Evolutionary conservation across 768 basidiomycete genomes (phyloP), one percentile per base, ranked within the genome.

Genomic region (Suillus discolor): DNA sequence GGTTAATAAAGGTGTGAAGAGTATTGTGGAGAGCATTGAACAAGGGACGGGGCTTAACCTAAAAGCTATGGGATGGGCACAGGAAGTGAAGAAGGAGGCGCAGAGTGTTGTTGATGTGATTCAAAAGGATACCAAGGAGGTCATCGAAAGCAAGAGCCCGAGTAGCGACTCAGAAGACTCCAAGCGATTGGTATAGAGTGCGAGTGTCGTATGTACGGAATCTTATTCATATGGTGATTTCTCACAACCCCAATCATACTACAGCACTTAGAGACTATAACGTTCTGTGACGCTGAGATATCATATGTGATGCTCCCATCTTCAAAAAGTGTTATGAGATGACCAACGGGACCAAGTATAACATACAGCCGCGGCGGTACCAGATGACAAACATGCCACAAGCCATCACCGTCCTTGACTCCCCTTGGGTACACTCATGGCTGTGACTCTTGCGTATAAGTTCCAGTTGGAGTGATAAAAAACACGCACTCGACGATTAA

Each of bases 41-140:
- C 82, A 86, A 63, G 72, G 78, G 38, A 94, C 93, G 2, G 94
- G 94, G 0, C 72, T 96, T 72, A 91, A 89, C 78, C 71, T 96
- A 54, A 88, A 89, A 74, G 84, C 81, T 8, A 72, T 90, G 18
- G 86, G 85, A 16, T 81, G 80, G 81, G 71, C 78, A 2, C 67
- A 71, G 62, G 66, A 70, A 45, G 70, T 68, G 64, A 69, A 62
- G 62, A 69, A 72, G 51, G 68, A 70, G 69, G 64, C 39, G 23
- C 70, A 71, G 66, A 69, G 71, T 41, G 62, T 62, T 44, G 74
- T 59, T 12, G 67, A 70, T 38, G 75, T 73, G 55, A 63, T 70
- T 36, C 72, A 75, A 23, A 74, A 77, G 66, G 68, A 66, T 39
- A 69, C 72, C 55, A 70, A 74, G 23, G 70, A 74, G 54, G 59